Evolutionary conservation across 2,329 filamentous ascomycete species (phyloP).

Genomic region (Phialocephala subalpina): DNA sequence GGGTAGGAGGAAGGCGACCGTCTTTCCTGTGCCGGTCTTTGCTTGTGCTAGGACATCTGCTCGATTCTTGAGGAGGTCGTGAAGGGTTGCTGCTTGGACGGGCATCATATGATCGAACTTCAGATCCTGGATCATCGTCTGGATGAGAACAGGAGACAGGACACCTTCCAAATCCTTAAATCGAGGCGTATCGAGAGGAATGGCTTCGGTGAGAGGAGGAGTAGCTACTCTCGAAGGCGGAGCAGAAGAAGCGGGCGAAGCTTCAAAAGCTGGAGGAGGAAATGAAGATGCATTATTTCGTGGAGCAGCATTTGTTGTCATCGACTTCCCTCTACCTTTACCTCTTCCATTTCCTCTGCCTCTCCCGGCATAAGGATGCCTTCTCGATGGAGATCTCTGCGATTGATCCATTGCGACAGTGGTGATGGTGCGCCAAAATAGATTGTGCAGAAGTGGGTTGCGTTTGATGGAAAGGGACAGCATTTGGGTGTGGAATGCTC

Average conservation of each 20-base stretch:
- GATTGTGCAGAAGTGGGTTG: slow-evolving; percentile 31
- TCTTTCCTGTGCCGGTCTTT: slow-evolving; percentile 97
- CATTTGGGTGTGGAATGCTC: slow-evolving; percentile 19
- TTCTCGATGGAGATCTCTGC: slow-evolving; percentile 33
- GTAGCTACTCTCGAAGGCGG: slow-evolving; percentile 48
- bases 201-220: slow-evolving; percentile 47
- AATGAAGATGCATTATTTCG: slow-evolving; percentile 27
- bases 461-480: slow-evolving; percentile 31
- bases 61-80: slow-evolving; percentile 75
- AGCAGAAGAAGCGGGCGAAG: slow-evolving; percentile 17
- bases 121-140: slow-evolving; percentile 75
- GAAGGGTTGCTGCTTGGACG: slow-evolving; percentile 87
- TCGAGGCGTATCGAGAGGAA: slow-evolving; percentile 54
- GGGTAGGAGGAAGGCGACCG: slow-evolving; percentile 89
- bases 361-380: slow-evolving; percentile 28
- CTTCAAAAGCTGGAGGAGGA: background rate
- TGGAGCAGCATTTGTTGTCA: slow-evolving; percentile 34
- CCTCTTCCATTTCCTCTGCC: slow-evolving; percentile 17
- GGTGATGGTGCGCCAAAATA: slow-evolving; percentile 31
- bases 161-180: slow-evolving; percentile 56
- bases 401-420: slow-evolving; percentile 34
- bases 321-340: slow-evolving; percentile 28
- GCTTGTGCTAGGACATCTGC: slow-evolving; percentile 83
- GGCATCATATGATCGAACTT: slow-evolving; percentile 87
- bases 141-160: slow-evolving; percentile 55